Evolutionary conservation across 306 rosid genomes (phyloP).

Genomic region (Benincasa hispida): DNA sequence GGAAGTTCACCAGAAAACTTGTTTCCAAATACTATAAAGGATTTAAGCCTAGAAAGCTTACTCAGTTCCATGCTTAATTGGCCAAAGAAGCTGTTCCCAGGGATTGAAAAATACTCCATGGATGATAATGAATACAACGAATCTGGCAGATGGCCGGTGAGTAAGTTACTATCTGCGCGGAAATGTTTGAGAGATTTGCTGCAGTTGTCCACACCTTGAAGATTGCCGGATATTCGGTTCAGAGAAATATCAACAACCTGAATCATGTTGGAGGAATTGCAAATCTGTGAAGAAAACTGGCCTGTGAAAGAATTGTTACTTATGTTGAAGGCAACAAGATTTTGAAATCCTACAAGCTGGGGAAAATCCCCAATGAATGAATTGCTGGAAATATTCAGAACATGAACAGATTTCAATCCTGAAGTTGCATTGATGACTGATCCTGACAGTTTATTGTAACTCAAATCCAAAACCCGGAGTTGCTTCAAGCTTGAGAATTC

Average conservation of each 20-base stretch:
- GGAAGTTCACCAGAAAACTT: constrained; percentile 51
- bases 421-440: constrained; percentile 28
- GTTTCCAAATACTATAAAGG: constrained; percentile 38
- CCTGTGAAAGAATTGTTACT: constrained; percentile 68
- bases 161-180: constrained; percentile 37
- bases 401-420: constrained; percentile 38
- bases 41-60: constrained; percentile 51
- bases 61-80: constrained; percentile 41
- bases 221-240: constrained; percentile 39
- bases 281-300: constrained; percentile 31
- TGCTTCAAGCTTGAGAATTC: constrained; percentile 41
- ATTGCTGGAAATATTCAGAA: constrained; percentile 58
- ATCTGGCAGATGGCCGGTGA: constrained; percentile 48
- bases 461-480: constrained; percentile 52
- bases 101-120: constrained; percentile 48
- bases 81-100: constrained; percentile 52
- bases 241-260: constrained; percentile 46
- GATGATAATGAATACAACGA: constrained; percentile 39
- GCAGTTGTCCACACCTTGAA: constrained; percentile 47
- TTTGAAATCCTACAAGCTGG: constrained; percentile 26
- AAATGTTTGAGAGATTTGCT: constrained; percentile 35
- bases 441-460: constrained; percentile 54
- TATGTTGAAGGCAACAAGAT: constrained; percentile 45
- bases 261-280: constrained; percentile 36
- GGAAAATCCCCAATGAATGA: constrained; percentile 24